phyloP scores from a whole-genome alignment of 1,284 basidiomycete genomes.

The Termitomyces sp. region DNA sequence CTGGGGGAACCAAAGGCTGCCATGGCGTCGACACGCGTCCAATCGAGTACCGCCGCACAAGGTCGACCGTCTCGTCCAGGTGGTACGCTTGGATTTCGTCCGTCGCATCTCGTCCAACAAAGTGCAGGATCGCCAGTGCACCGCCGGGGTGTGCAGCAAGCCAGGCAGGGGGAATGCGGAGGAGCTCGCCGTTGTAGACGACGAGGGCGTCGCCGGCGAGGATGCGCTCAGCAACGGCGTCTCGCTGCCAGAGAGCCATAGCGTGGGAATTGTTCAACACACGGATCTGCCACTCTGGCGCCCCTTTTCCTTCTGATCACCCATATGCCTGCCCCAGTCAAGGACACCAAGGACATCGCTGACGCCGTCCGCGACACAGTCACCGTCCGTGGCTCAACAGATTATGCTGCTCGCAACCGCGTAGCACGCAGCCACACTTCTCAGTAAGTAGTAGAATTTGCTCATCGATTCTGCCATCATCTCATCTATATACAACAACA shows the following conservation, averaged over 20 bases:
- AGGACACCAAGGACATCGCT: constrained; percentile 37
- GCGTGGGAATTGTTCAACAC: constrained; percentile 19
- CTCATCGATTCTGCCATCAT: constrained; percentile 14
- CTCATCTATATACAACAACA: neutral
- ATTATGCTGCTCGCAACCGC: constrained; percentile 31
- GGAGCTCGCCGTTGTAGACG: constrained; percentile 73
- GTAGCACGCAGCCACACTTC: constrained; percentile 35
- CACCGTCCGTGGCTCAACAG: constrained; percentile 41
- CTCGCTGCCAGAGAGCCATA: constrained; percentile 42
- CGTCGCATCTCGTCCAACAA: constrained; percentile 90
- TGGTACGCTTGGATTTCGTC: constrained; percentile 97
- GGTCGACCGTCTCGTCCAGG: constrained; percentile 56
- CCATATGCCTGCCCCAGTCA: constrained; percentile 23
- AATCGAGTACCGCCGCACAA: constrained; percentile 70
- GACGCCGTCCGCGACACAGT: constrained; percentile 67
- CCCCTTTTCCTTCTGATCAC: constrained; percentile 1
- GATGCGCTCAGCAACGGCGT: constrained; percentile 63
- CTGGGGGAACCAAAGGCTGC: constrained; percentile 83
- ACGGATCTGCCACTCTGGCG: neutral
- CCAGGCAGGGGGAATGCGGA: constrained; percentile 83
- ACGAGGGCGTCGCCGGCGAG: constrained; percentile 77
- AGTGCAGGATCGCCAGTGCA: constrained; percentile 86
- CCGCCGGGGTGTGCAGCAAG: constrained; percentile 88
- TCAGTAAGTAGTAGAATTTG: constrained; percentile 23
- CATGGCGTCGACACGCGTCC: constrained; percentile 76